Percentiles rank a stretch among this genome's conserved stretches.
phyloP scores from a whole-genome alignment of 305 asterid genomes.

The Fraxinus platypoda region DNA sequence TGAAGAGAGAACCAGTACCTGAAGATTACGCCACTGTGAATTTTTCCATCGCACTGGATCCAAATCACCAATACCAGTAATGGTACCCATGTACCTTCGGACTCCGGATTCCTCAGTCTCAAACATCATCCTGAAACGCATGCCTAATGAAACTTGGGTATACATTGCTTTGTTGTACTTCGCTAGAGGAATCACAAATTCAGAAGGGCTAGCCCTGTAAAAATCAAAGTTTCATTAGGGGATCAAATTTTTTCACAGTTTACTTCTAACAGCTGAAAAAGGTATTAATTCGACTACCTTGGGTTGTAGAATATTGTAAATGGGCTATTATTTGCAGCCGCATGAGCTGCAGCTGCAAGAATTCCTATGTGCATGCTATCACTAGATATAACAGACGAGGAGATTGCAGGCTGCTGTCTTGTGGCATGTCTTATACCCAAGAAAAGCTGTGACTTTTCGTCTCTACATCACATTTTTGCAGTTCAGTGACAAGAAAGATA shows the following conservation, averaged over 20 bases:
- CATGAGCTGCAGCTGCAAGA: constrained; percentile 99
- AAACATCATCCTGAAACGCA: constrained; percentile 96
- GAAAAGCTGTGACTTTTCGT: constrained; percentile 84
- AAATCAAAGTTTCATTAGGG: not conserved
- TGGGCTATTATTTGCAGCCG: constrained; percentile 91
- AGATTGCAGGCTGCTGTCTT: constrained; percentile 86
- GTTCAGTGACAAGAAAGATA: constrained; percentile 21
- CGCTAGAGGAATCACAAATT: constrained; percentile 88
- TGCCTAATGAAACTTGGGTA: constrained; percentile 74
- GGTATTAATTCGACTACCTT: constrained; percentile 43
- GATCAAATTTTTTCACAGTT: not conserved
- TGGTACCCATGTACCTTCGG: constrained; percentile 94
- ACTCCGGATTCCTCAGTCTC: constrained; percentile 95
- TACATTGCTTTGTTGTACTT: constrained; percentile 93
- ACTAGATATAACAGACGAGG: constrained; percentile 93
- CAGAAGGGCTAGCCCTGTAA: constrained; percentile 90
- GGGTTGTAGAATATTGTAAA: constrained; percentile 92
- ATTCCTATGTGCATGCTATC: constrained; percentile 99
- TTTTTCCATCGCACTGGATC: constrained; percentile 88
- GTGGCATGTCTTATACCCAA: constrained; percentile 76
- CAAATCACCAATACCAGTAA: constrained; percentile 75
- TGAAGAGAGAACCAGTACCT: constrained; percentile 43
- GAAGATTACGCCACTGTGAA: constrained; percentile 98
- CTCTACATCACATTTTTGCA: constrained; percentile 43
- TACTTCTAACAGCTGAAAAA: not conserved